Percentiles rank a stretch among this genome's conserved stretches.
Evolutionary conservation across 2,329 filamentous ascomycete genomes (phyloP).

Genomic region (Aureobasidium sp.): DNA sequence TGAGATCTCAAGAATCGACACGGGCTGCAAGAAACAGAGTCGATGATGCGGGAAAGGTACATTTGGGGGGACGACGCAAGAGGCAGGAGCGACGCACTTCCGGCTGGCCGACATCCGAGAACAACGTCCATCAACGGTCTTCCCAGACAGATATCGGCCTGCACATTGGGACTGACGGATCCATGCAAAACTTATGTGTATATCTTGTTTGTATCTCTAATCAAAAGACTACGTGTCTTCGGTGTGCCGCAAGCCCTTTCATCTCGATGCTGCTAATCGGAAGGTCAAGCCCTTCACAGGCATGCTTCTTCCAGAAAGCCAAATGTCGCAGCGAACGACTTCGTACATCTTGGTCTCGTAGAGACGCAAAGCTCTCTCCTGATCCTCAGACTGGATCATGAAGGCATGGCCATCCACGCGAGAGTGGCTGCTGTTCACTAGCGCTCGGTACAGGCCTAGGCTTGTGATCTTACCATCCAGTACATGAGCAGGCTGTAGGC

Average conservation of each 20-base stretch:
- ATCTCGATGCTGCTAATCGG: background rate
- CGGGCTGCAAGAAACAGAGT: background rate
- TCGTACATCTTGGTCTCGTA: slow-evolving; percentile 35
- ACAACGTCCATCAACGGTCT: background rate
- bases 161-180: too few relatives aligned
- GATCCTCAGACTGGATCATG: background rate
- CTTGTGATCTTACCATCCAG: background rate
- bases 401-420: background rate
- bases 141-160: background rate
- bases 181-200: background rate
- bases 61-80: background rate
- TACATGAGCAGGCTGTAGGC: background rate
- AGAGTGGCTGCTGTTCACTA: background rate
- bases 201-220: background rate
- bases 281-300: background rate
- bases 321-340: slow-evolving; percentile 32
- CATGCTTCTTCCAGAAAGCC: background rate
- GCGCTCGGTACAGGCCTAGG: background rate
- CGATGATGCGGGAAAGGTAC: background rate
- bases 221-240: background rate
- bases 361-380: slow-evolving; percentile 29
- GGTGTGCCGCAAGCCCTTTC: background rate
- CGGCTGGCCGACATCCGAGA: background rate
- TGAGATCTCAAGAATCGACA: background rate
- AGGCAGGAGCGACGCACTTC: background rate